Base-by-base conservation (phyloP, 2,329 filamentous ascomycete genomes). In the Stachybotrys elegans region DNA sequence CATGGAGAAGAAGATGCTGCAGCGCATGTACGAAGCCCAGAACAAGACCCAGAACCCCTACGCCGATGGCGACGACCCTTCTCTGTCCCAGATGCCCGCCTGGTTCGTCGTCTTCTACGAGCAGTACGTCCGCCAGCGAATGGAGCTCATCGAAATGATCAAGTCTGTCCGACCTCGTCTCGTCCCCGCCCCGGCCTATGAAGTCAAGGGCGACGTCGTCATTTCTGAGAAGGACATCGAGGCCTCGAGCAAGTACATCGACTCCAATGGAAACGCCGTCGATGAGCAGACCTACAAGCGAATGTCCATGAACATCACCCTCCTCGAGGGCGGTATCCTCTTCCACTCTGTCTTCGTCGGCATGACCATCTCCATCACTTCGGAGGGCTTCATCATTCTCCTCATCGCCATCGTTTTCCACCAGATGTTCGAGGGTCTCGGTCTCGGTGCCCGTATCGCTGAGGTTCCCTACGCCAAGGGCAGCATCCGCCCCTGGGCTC, bases 311-410 rank as follows among this genome's bases (percentile, higher is more conserved):
- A 86, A 90, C 63, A 88, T 87, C 51, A 77, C 86, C 5, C 73
- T 90, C 3, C 75, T 90, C 5, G 86, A 90, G 62, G 83, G 85
- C 45, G 86, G 86, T 48, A 90, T 90, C 51, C 71, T 90, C 11
- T 90, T 90, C 60, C 86, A 90, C 65, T 86, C 81, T 48, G 76
- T 90, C 47, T 88, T 88, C 59, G 84, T 88, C 45, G 83, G 83
- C 46, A 84, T 87, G 73, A 85, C 84, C 0, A 66, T 88, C 21
- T 84, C 80, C 21, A 83, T 88, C 50, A 83, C 83, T 17, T 78
- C 78, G 2, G 79, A 84, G 2, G 77, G 81, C 4, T 87, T 86
- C 59, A 62, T 83, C 44, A 71, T 87, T 21, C 72, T 88, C 4
- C 70, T 87, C 7, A 67, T 86, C 39, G 84, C 84, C 48, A 86